These are phyloP conservation scores for Daldinia sp. DNA, from an alignment of 2,329 filamentous ascomycete species.

Conservation along the genomic window DNA sequence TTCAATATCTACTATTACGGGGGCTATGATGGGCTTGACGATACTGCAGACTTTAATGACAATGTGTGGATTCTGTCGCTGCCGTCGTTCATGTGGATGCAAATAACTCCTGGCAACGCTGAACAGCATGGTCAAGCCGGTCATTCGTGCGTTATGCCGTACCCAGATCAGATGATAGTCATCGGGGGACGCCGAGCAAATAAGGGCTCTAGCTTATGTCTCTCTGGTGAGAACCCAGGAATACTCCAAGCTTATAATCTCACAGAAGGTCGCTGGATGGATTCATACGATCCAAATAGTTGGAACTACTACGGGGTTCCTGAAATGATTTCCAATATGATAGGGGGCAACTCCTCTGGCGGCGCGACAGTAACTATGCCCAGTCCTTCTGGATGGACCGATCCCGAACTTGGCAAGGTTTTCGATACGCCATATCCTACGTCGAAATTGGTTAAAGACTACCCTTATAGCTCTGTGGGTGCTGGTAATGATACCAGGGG, in stretches of 20 bases:
- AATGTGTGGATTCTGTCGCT: conserved; percentile 84
- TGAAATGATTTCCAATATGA: conserved; percentile 65
- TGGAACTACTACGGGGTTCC: conserved; percentile 76
- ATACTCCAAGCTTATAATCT: conserved; percentile 76
- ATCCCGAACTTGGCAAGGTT: conserved; percentile 56
- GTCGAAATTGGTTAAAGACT: conserved; percentile 65
- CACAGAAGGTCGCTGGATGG: conserved; percentile 72
- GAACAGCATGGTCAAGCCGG: conserved; percentile 71
- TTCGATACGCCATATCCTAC: conserved; percentile 65
- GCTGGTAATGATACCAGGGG: conserved; percentile 44
- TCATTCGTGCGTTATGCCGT: conserved; percentile 77
- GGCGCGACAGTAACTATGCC: conserved; percentile 75
- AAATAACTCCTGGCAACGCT: conserved; percentile 52
- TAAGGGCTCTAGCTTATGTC: conserved; percentile 50
- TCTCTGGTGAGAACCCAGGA: conserved; percentile 53
- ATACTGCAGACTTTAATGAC: conserved; percentile 56
- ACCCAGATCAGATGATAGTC: conserved; percentile 82
- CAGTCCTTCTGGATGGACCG: conserved; percentile 64
- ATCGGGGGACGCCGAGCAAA: conserved; percentile 70
- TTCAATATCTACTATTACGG: conserved; percentile 89
- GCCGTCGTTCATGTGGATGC: conserved; percentile 82
- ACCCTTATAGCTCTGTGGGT: conserved; percentile 62
- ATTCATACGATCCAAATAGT: conserved; percentile 70
- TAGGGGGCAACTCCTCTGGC: conserved; percentile 72
- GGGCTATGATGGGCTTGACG: conserved; percentile 68